Evolutionary conservation across 805 yeast genomes (phyloP).

Genomic region (Teunomyces stri): DNA sequence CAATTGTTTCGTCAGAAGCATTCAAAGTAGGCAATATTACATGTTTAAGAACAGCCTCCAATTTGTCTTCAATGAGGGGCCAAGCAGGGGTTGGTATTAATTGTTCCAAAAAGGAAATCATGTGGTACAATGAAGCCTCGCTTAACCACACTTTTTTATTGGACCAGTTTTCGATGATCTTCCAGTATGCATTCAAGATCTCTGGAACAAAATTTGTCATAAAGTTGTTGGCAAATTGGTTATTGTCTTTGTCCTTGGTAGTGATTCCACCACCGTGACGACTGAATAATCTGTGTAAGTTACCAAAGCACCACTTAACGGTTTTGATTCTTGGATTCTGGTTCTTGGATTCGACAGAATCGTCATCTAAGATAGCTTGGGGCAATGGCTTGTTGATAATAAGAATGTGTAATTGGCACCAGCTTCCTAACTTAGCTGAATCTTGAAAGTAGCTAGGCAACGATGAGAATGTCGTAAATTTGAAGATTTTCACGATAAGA

Average conservation of each 20-base stretch:
- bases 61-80: slow-evolving; percentile 33
- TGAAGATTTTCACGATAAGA: slow-evolving; percentile 39
- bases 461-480: slow-evolving; percentile 36
- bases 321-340: slow-evolving; percentile 43
- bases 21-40: slow-evolving; percentile 41
- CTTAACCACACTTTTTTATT: slow-evolving; percentile 37
- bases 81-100: slow-evolving; percentile 39
- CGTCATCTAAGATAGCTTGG: slow-evolving; percentile 29
- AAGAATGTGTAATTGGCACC: slow-evolving; percentile 41
- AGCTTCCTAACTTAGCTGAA: slow-evolving; percentile 33
- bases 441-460: slow-evolving; percentile 39
- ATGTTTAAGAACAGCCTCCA: slow-evolving; percentile 41
- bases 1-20: slow-evolving; percentile 38
- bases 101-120: slow-evolving; percentile 44
- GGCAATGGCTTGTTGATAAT: slow-evolving; percentile 42
- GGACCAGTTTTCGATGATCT: slow-evolving; percentile 42
- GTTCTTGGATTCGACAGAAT: slow-evolving; percentile 26
- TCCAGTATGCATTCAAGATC: slow-evolving; percentile 42
- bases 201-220: slow-evolving; percentile 40
- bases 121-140: slow-evolving; percentile 39
- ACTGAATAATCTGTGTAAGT: slow-evolving; percentile 38
- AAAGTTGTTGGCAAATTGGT: slow-evolving; percentile 31
- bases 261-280: slow-evolving; percentile 45
- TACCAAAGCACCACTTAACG: slow-evolving; percentile 46
- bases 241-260: slow-evolving; percentile 27